phyloP scores from a whole-genome alignment of 768 basidiomycete genomes.

The Boletus reticulatus region DNA sequence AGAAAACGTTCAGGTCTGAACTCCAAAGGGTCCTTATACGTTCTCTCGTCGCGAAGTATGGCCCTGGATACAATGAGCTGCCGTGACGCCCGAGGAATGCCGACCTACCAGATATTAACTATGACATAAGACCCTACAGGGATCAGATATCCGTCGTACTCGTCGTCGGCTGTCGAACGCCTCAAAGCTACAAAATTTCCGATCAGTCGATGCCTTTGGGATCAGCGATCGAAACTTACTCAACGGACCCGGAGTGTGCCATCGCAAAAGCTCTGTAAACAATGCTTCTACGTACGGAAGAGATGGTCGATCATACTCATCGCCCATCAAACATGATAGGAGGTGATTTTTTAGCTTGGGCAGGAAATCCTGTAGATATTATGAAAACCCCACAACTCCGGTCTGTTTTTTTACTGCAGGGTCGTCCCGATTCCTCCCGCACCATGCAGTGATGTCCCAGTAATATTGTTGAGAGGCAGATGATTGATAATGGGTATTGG shows the following conservation, averaged over 20 bases:
- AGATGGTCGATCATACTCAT: conserved; percentile 21
- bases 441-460: too few relatives aligned
- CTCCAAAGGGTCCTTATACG: conserved; percentile 14
- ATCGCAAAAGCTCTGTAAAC: conserved; percentile 23
- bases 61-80: conserved; percentile 2
- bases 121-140: conserved; percentile 15
- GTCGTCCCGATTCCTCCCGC: too few relatives aligned
- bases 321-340: too few relatives aligned
- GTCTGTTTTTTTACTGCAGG: too few relatives aligned
- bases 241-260: conserved; percentile 18
- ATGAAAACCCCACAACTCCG: too few relatives aligned
- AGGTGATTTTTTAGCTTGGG: too few relatives aligned
- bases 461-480: too few relatives aligned
- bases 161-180: conserved; percentile 7
- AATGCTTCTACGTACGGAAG: conserved; percentile 29
- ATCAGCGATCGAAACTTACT: background rate
- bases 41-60: conserved; percentile 17
- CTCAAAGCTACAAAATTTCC: conserved; percentile 7
- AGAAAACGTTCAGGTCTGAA: conserved; percentile 26
- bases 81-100: background rate
- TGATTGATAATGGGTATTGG: too few relatives aligned
- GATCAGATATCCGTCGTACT: conserved; percentile 21
- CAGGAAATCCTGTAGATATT: too few relatives aligned
- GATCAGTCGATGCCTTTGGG: background rate
- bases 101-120: conserved; percentile 17